Conservation (phyloP, 257 asterid species). For the Primulina eburnea region DNA sequence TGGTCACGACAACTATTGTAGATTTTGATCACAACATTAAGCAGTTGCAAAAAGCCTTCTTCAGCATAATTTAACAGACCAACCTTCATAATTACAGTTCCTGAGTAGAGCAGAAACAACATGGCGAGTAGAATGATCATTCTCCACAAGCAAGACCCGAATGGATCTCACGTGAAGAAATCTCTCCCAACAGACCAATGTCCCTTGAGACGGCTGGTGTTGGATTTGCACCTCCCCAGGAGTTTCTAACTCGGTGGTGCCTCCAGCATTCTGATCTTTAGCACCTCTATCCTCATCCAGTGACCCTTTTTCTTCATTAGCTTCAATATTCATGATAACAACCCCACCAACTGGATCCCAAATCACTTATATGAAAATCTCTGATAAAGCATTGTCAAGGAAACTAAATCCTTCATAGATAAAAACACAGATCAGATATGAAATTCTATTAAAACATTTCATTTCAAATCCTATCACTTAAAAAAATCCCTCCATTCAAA, state of each 20-base stretch:
- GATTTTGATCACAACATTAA: background rate
- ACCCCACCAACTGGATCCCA: conserved; percentile 51
- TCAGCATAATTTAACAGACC: background rate
- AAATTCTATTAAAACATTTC: too few species aligned
- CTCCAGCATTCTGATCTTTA: conserved; percentile 28
- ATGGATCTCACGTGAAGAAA: conserved; percentile 85
- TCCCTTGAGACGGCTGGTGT: conserved; percentile 46
- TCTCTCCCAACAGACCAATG: conserved; percentile 64
- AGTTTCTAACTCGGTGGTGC: conserved; percentile 30
- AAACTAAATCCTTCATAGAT: conserved; percentile 31
- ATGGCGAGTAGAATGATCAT: conserved; percentile 81
- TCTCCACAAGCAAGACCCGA: conserved; percentile 81
- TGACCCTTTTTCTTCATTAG: conserved; percentile 40
- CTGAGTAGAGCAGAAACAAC: conserved; percentile 83
- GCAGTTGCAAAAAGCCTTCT: background rate
- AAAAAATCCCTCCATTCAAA: conserved; percentile 31
- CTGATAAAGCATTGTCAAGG: conserved; percentile 41
- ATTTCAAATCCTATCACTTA: background rate
- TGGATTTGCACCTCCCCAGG: conserved; percentile 43
- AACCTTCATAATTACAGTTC: conserved; percentile 93
- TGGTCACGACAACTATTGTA: background rate
- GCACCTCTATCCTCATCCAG: conserved; percentile 32
- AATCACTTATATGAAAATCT: conserved; percentile 39
- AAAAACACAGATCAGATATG: conserved; percentile 12
- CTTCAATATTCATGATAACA: conserved; percentile 51